Percentiles rank a stretch among this genome's conserved stretches.
Evolutionary conservation across 805 yeast genomes (phyloP).

Genomic region (Kluyveromyces siamensis): DNA sequence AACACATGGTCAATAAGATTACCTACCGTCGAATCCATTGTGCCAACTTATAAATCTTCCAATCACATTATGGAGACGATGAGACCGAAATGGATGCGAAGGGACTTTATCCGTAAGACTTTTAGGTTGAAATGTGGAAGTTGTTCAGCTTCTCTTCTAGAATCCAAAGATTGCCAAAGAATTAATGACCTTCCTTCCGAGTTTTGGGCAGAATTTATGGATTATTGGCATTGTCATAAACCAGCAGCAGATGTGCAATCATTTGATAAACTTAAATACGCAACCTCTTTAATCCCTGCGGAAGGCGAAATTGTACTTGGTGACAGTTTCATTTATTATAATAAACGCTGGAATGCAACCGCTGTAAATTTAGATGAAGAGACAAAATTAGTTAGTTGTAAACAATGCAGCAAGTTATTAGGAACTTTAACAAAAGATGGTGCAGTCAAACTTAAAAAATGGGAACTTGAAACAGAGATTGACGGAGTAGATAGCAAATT

Average conservation of each 20-base stretch:
- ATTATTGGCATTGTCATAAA: slow-evolving; percentile 95
- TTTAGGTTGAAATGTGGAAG: slow-evolving; percentile 11
- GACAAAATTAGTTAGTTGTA: slow-evolving; percentile 8
- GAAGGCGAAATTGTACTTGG: slow-evolving; percentile 21
- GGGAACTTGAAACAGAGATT: slow-evolving; percentile 13
- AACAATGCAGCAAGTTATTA: slow-evolving; percentile 9
- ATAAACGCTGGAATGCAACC: slow-evolving; percentile 8
- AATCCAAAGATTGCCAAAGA: slow-evolving; percentile 11
- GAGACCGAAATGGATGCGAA: slow-evolving; percentile 20
- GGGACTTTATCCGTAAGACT: slow-evolving; percentile 5
- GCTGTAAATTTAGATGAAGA: background rate
- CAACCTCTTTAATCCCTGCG: slow-evolving; percentile 16
- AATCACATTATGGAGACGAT: slow-evolving; percentile 7
- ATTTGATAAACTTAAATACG: slow-evolving; percentile 10
- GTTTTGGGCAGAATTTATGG: slow-evolving; percentile 91
- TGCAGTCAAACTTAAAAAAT: slow-evolving; percentile 18
- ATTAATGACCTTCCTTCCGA: slow-evolving; percentile 75
- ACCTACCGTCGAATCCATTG: background rate
- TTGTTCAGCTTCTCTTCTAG: slow-evolving; percentile 7
- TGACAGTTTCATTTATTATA: slow-evolving; percentile 15
- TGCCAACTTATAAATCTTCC: slow-evolving; percentile 4
- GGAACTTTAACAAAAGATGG: slow-evolving; percentile 16
- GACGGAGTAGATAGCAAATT: slow-evolving; percentile 5
- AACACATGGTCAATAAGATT: background rate
- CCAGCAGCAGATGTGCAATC: slow-evolving; percentile 34